Evolutionary conservation across 2,329 filamentous ascomycete species (phyloP).

Genomic region (Drechslerella dactyloides): DNA sequence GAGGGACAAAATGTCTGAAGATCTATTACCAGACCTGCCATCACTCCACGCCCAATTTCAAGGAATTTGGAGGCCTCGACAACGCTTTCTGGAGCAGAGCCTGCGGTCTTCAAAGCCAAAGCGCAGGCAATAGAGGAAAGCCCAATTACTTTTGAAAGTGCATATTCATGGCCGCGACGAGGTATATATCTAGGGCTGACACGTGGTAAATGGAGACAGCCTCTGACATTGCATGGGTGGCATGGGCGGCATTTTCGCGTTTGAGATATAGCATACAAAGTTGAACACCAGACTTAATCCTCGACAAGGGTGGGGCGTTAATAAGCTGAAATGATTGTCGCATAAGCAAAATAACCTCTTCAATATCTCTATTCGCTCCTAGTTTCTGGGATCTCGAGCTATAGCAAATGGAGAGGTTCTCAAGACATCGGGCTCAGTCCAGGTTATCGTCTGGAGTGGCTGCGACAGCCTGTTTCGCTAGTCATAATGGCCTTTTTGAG

Average conservation of each 20-base stretch:
- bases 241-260: not conserved
- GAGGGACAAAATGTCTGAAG: conserved; percentile 4
- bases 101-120: conserved; percentile 4
- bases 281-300: not conserved
- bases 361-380: not conserved
- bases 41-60: conserved; percentile 18
- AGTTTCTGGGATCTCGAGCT: not conserved
- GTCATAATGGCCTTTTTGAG: conserved; percentile 7
- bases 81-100: no score
- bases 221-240: not conserved
- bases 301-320: conserved; percentile 12
- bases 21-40: conserved; percentile 9
- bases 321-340: conserved; percentile 5
- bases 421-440: not conserved
- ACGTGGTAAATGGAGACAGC: conserved; percentile 8
- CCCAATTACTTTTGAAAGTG: conserved; percentile 11
- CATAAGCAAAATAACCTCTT: not conserved
- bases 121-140: conserved; percentile 20
- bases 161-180: conserved; percentile 20
- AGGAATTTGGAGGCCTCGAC: conserved; percentile 5
- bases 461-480: conserved; percentile 22
- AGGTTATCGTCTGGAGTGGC: conserved; percentile 3
- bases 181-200: conserved; percentile 20
- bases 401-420: conserved; percentile 16
- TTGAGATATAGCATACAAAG: conserved; percentile 1